Evolutionary conservation across 208 protist genomes (phyloP), one percentile per base, ranked within the genome.

Genomic region (Balamuthia mandrillaris): DNA sequence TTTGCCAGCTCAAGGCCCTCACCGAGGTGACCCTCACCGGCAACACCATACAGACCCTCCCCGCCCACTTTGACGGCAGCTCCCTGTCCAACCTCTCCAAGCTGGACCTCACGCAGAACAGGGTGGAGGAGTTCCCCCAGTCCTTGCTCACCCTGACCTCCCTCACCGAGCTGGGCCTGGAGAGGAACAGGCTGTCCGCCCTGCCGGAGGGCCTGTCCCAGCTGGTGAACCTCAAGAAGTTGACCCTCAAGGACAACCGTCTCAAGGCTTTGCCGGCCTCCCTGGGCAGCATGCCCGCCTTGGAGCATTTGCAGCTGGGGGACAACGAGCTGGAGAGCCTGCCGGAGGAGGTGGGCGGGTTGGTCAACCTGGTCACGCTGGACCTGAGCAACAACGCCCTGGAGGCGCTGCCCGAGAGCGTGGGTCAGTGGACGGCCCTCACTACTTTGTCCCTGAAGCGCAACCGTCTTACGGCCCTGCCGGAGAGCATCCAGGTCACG

Each of bases 51-150:
- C 68, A 51, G 24, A 78, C 31, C 68, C 58, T 78, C 68, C 68
- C 68, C 37, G 33, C 68, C 5, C 33, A 27, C 31, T 42, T 60
- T 10, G 45, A 78, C 12, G 68, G 52, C 37, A 6, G 37, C 0
- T 27, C 65, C 1, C n/a, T 0, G 21, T 16, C 24, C 12, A 49
- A 42, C 3, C 42, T 78, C 31, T 39, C 21, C 6, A 78, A 78
- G 68, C 68, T 78, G 18, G 68, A 78, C 3, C 68, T 78, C 29
- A 60, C 68, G 12, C 68, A 78, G 16, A 78, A 78, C 68, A 29
- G 68, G 3, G 45, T 78, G 6, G 45, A 58, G 45, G 44, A 78
- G 10, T 58, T 78, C 47, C 68, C 68, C 16, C 45, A 78, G 68
- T 42, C 45, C 45, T 49, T 78, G n/a, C 58, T 42, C 47, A 60